Evolutionary conservation across 371 early-diverging fungal genomes (phyloP).

Genomic region (Nematocida sp.): DNA sequence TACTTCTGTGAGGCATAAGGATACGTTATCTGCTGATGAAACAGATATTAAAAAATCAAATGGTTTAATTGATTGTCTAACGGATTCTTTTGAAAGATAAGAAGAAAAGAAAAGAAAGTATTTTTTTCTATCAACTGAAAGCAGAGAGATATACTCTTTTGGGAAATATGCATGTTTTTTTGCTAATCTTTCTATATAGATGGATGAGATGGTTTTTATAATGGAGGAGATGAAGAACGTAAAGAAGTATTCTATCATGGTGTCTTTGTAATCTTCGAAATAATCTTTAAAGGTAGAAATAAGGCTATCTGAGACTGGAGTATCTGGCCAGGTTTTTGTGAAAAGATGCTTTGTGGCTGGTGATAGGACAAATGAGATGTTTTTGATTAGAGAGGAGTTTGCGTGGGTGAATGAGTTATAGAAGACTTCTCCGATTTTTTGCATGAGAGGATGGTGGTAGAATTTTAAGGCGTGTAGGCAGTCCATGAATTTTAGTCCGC

Average conservation of each 20-base stretch:
- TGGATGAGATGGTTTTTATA: constrained; percentile 11
- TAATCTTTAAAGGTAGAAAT: constrained; percentile 66
- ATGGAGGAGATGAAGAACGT: constrained; percentile 59
- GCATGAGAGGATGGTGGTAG: constrained; percentile 57
- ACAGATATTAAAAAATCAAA: constrained; percentile 57
- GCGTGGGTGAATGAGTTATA: constrained; percentile 56
- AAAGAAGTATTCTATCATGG: constrained; percentile 66
- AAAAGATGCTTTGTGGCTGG: constrained; percentile 61
- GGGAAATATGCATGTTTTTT: constrained; percentile 54
- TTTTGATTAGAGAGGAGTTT: constrained; percentile 58
- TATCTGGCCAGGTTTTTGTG: constrained; percentile 59
- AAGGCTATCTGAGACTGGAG: constrained; percentile 51
- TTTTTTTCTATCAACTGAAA: constrained; percentile 58
- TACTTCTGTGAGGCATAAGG: constrained; percentile 61
- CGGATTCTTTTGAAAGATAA: constrained; percentile 56
- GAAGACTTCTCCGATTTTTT: constrained; percentile 64
- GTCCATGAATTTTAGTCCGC: constrained; percentile 66
- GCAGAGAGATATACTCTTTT: constrained; percentile 13
- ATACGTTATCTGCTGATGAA: constrained; percentile 55
- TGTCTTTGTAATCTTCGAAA: constrained; percentile 62
- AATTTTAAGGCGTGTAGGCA: constrained; percentile 62
- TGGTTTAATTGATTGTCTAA: constrained; percentile 35
- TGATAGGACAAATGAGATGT: constrained; percentile 60
- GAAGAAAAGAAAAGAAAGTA: constrained; percentile 45
- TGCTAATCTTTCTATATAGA: constrained; percentile 59